Evolutionary conservation across 768 basidiomycete species (phyloP).

Genomic region (Chlorophyllum brunneum): DNA sequence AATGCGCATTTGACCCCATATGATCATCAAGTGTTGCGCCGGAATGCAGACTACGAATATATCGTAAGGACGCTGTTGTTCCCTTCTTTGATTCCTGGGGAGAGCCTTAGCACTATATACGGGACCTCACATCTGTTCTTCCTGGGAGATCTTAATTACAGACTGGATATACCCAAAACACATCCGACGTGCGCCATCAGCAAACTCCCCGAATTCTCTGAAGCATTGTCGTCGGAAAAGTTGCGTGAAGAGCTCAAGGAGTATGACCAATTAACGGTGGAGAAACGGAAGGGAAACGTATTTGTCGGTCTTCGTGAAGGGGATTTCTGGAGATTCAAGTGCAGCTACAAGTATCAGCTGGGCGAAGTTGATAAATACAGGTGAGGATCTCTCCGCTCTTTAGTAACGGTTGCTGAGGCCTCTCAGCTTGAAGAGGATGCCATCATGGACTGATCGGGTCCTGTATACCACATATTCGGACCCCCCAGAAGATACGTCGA

Average conservation of each 20-base stretch:
- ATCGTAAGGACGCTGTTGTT: slow-evolving; percentile 84
- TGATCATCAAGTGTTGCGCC: slow-evolving; percentile 53
- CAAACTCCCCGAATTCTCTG: slow-evolving; percentile 31
- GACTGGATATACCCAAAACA: slow-evolving; percentile 59
- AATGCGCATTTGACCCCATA: slow-evolving; percentile 90
- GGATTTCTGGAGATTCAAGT: slow-evolving; percentile 86
- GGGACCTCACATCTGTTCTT: slow-evolving; percentile 89
- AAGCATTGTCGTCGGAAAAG: slow-evolving; percentile 43
- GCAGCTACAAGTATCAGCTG: slow-evolving; percentile 84
- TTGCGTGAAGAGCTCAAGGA: slow-evolving; percentile 61
- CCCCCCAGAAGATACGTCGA: slow-evolving; percentile 44
- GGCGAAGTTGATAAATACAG: slow-evolving; percentile 82
- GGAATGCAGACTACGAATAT: slow-evolving; percentile 76
- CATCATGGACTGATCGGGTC: slow-evolving; percentile 93
- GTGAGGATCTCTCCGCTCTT: slow-evolving; percentile 32
- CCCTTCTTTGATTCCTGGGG: slow-evolving; percentile 39
- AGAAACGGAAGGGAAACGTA: slow-evolving; percentile 58
- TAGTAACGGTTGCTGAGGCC: neutral
- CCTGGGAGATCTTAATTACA: slow-evolving; percentile 92
- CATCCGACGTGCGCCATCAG: slow-evolving; percentile 39
- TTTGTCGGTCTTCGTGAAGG: slow-evolving; percentile 79
- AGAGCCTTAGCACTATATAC: slow-evolving; percentile 60
- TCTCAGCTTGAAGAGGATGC: slow-evolving; percentile 61
- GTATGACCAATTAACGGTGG: slow-evolving; percentile 66
- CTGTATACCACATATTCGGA: slow-evolving; percentile 79